Percentiles rank a stretch among this genome's conserved stretches.
phyloP scores from a whole-genome alignment of 2,329 filamentous ascomycete species.

The Botrytis paeoniae region DNA sequence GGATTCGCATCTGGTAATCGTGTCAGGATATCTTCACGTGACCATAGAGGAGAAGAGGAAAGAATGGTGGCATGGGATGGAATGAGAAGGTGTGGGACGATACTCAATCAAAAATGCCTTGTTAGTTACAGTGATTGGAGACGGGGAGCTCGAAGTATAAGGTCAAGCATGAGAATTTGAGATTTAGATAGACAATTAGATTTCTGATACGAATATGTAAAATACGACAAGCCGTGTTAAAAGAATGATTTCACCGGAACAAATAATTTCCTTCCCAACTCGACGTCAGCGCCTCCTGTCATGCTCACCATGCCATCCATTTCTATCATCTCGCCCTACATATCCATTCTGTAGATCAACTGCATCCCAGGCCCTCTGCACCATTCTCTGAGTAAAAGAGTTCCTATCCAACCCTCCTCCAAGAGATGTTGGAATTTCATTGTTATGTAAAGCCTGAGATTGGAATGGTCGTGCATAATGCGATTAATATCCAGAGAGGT shows the following conservation, averaged over 20 bases:
- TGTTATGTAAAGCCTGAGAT: neutral
- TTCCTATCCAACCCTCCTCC: neutral
- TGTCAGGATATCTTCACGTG: neutral
- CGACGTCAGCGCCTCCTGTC: neutral
- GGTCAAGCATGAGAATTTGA: no score
- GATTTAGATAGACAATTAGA: no score
- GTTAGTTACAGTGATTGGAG: neutral
- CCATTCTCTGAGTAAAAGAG: neutral
- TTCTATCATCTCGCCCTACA: neutral
- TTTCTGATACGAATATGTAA: neutral
- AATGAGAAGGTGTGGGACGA: neutral
- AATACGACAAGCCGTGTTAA: neutral
- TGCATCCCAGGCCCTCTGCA: neutral
- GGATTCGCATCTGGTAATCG: neutral
- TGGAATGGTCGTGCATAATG: neutral
- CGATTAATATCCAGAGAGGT: neutral
- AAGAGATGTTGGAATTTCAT: neutral
- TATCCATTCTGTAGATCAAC: neutral
- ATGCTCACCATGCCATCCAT: neutral
- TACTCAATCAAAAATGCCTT: neutral
- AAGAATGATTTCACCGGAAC: neutral
- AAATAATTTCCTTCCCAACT: neutral
- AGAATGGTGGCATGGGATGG: neutral
- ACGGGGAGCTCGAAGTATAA: neutral
- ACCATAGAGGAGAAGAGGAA: neutral